Percentiles rank a stretch among this genome's conserved stretches.
Conservation (phyloP, 495 filamentous ascomycete genomes). For the Aspergillus panamensis region DNA sequence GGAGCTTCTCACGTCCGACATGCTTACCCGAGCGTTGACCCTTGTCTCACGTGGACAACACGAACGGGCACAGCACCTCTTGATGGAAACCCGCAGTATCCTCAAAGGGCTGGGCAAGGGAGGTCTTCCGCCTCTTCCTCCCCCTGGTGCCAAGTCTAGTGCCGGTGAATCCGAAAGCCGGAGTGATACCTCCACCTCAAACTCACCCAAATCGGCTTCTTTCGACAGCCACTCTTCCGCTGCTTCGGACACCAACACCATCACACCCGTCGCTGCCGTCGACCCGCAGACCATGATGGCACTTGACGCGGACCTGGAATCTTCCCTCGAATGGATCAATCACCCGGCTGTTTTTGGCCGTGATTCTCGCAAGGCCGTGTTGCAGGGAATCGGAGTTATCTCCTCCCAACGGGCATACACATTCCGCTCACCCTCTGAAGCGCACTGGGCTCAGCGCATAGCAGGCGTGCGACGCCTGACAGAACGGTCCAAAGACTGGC, state of each 20-base stretch:
- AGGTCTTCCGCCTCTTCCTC: slow-evolving; percentile 86
- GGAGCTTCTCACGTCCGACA: slow-evolving; percentile 97
- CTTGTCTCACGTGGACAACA: slow-evolving; percentile 89
- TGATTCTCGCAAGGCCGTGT: slow-evolving; percentile 92
- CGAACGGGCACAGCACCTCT: slow-evolving; percentile 85
- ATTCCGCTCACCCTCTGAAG: slow-evolving; percentile 82
- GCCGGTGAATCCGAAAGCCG: slow-evolving; percentile 39
- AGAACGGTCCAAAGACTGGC: slow-evolving; percentile 78
- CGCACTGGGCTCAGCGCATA: slow-evolving; percentile 78
- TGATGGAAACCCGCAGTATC: slow-evolving; percentile 92
- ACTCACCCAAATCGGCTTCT: slow-evolving; percentile 41
- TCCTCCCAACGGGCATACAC: slow-evolving; percentile 92
- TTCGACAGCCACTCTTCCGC: slow-evolving; percentile 43
- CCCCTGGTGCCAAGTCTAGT: slow-evolving; percentile 34
- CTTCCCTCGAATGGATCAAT: slow-evolving; percentile 97
- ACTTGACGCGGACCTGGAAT: slow-evolving; percentile 85
- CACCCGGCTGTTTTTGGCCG: slow-evolving; percentile 93
- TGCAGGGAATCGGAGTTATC: slow-evolving; percentile 95
- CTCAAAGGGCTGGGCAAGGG: slow-evolving; percentile 95
- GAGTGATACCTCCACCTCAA: slow-evolving; percentile 37
- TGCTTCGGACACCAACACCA: slow-evolving; percentile 50
- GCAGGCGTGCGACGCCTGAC: slow-evolving; percentile 72
- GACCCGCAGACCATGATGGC: slow-evolving; percentile 76
- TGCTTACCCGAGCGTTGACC: slow-evolving; percentile 89
- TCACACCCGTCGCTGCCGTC: slow-evolving; percentile 67